Conservation (phyloP, 805 yeast species). For the Hanseniaspora hatyaiensis region DNA sequence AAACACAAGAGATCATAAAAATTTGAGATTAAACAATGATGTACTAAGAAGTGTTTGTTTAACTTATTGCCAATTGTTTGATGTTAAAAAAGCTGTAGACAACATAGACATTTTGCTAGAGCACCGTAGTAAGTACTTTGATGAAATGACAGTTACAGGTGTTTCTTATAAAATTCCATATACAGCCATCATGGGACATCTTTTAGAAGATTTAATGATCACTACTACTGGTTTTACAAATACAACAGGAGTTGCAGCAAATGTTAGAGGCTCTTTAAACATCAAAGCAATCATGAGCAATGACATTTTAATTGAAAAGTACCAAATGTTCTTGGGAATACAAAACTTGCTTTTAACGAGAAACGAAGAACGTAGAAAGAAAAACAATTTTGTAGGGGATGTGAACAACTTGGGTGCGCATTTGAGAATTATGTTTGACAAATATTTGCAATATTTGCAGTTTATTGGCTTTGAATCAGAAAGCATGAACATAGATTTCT, state of each 20-base stretch:
- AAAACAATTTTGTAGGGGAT: not conserved
- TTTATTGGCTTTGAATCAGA: slow-evolving; percentile 2
- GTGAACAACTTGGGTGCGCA: slow-evolving; percentile 3
- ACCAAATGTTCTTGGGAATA: not conserved
- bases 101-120: slow-evolving; percentile 1
- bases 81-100: slow-evolving; percentile 8
- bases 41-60: slow-evolving; percentile 8
- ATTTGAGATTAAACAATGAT: slow-evolving; percentile 7
- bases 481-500: slow-evolving; percentile 3
- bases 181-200: slow-evolving; percentile 5
- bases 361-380: not conserved
- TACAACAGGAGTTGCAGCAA: too few relatives aligned
- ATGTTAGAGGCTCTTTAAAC: too few relatives aligned
- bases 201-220: slow-evolving; percentile 4
- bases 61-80: slow-evolving; percentile 4
- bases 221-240: too few relatives aligned
- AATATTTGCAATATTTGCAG: not conserved
- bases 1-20: not conserved
- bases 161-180: slow-evolving; percentile 13
- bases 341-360: not conserved
- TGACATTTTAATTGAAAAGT: not conserved
- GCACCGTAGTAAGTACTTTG: not conserved
- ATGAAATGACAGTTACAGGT: not conserved
- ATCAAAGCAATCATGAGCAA: too few relatives aligned
- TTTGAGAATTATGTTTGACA: slow-evolving; percentile 9